These are phyloP conservation scores for Smallanthus sonchifolius DNA, from an alignment of 129 eudicot species.

Conservation along the genomic window DNA sequence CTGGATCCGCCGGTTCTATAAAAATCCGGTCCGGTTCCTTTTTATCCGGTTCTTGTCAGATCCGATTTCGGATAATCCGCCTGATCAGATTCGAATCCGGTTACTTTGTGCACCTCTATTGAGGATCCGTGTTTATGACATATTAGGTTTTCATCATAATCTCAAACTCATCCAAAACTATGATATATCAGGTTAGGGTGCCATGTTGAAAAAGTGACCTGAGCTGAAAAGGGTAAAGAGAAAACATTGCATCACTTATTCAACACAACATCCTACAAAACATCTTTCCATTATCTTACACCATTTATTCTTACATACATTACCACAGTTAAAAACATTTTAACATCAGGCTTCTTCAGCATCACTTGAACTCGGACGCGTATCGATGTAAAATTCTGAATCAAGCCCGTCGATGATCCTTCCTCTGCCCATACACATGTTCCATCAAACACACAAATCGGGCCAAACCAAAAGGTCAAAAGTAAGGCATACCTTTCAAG, in stretches of 20 bases:
- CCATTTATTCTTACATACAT: conserved; percentile 14
- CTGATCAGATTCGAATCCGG: too few relatives aligned
- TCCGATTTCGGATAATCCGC: too few relatives aligned
- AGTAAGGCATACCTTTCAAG: conserved; percentile 51
- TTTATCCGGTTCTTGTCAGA: too few relatives aligned
- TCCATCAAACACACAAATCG: background rate
- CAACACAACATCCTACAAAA: conserved; percentile 16
- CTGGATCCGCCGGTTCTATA: too few relatives aligned
- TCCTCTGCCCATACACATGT: conserved; percentile 44
- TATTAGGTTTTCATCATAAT: too few relatives aligned
- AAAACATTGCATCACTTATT: conserved; percentile 1
- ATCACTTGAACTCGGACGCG: conserved; percentile 68
- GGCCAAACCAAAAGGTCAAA: background rate
- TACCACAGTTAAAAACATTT: background rate
- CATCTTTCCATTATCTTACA: conserved; percentile 18
- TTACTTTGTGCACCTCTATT: too few relatives aligned
- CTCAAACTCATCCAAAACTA: too few relatives aligned
- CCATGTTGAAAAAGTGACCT: too few relatives aligned
- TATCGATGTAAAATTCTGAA: conserved; percentile 77
- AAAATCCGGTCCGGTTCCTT: too few relatives aligned
- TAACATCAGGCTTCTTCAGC: conserved; percentile 51
- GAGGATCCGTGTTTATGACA: too few relatives aligned
- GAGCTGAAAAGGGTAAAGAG: background rate
- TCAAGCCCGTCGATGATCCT: conserved; percentile 76
- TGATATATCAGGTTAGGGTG: too few relatives aligned